These are phyloP conservation scores for Auxenochlorella pyrenoidosa DNA, from an alignment of 139 green algal species.

Conservation along the genomic window DNA sequence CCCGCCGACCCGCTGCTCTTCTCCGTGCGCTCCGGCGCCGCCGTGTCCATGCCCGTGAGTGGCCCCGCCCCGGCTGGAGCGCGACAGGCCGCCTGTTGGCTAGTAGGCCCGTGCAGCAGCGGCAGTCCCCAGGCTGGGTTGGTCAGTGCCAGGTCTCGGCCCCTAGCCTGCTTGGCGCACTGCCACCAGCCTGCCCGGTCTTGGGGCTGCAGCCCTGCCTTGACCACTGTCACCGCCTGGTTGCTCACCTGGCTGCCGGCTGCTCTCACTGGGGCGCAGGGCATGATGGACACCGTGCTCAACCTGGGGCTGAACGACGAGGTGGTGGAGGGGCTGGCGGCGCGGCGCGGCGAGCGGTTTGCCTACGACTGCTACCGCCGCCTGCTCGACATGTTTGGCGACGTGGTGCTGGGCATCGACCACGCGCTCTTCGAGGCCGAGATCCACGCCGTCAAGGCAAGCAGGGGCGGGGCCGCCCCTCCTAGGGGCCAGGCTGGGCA, in stretches of 20 bases:
- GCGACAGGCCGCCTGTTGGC: too few species aligned
- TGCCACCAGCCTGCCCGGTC: too few species aligned
- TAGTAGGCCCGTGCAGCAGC: too few species aligned
- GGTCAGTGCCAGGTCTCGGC: too few species aligned
- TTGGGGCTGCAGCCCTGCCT: too few species aligned
- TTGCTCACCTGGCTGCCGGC: background rate
- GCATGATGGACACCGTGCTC: slow-evolving; percentile 96
- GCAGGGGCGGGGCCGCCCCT: background rate
- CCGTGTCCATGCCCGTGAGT: slow-evolving; percentile 59
- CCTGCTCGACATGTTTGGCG: slow-evolving; percentile 91
- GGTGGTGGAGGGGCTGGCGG: slow-evolving; percentile 72
- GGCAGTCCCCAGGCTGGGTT: too few species aligned
- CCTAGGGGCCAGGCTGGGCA: background rate
- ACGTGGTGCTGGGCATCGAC: slow-evolving; percentile 85
- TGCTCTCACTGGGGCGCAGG: slow-evolving; percentile 27
- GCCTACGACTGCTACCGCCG: slow-evolving; percentile 87
- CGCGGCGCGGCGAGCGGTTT: slow-evolving; percentile 70
- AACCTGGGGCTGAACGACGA: slow-evolving; percentile 92
- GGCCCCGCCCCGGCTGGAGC: too few species aligned
- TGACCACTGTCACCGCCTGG: background rate
- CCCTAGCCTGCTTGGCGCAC: too few species aligned
- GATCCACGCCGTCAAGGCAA: slow-evolving; percentile 75
- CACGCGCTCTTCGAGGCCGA: slow-evolving; percentile 86
- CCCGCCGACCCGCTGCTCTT: slow-evolving; percentile 80
- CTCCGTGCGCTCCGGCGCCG: slow-evolving; percentile 88